phyloP scores from a whole-genome alignment of 192 early-diverging fungal species.

The Coemansia sp. region DNA sequence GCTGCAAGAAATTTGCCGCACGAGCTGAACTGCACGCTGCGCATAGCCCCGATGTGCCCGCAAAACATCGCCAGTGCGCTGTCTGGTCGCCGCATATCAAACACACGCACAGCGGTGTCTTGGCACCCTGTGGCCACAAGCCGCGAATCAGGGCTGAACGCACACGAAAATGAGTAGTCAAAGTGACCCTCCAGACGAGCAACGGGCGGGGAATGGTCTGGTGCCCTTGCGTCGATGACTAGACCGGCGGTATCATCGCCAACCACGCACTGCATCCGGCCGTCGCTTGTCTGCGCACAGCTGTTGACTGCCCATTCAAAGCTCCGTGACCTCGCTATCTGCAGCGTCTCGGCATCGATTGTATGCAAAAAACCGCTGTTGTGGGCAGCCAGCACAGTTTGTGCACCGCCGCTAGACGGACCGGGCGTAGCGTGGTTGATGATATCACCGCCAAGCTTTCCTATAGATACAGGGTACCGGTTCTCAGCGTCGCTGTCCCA shows the following conservation, averaged over 20 bases:
- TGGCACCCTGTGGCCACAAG: constrained; percentile 55
- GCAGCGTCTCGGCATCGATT: constrained; percentile 18
- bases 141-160: constrained; percentile 46
- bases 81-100: constrained; percentile 47
- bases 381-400: constrained; percentile 20
- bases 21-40: constrained; percentile 36
- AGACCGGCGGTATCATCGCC: constrained; percentile 38
- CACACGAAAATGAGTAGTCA: constrained; percentile 48
- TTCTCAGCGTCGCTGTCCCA: constrained; percentile 13
- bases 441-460: constrained; percentile 25
- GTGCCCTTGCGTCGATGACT: constrained; percentile 34
- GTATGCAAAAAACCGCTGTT: constrained; percentile 27
- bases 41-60: constrained; percentile 51
- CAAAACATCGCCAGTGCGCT: constrained; percentile 26
- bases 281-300: constrained; percentile 23
- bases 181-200: constrained; percentile 39
- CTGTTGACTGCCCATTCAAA: constrained; percentile 53
- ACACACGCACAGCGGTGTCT: constrained; percentile 51
- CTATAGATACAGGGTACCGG: constrained; percentile 1
- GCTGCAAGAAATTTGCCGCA: constrained; percentile 42
- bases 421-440: constrained; percentile 40
- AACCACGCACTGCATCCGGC: constrained; percentile 45
- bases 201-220: neutral
- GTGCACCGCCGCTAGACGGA: constrained; percentile 4
- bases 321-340: neutral